Evolutionary conservation across 2,329 filamentous ascomycete genomes (phyloP).

Genomic region (Sordariomycetes sp.): DNA sequence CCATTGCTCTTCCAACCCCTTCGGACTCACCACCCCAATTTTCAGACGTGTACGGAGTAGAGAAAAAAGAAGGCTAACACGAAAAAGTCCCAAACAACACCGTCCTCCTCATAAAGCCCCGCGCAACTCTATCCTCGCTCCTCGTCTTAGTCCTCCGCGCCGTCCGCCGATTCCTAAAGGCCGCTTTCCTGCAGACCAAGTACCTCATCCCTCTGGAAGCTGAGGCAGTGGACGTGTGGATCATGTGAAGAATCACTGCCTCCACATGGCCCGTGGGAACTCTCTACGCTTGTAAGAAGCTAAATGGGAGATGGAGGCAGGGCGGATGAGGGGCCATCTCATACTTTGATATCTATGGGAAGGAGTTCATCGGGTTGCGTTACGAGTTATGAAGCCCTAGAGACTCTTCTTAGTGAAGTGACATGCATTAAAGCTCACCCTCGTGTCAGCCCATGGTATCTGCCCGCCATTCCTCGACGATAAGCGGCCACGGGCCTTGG

Average conservation of each 20-base stretch:
- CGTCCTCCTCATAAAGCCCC: background rate
- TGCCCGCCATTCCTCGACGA: too few relatives aligned
- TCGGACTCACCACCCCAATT: too few relatives aligned
- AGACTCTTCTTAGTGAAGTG: too few relatives aligned
- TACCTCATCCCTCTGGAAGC: conserved; percentile 1
- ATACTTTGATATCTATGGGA: too few relatives aligned
- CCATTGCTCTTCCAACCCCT: background rate
- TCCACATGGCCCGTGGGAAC: background rate
- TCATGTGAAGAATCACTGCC: background rate
- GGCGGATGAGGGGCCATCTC: too few relatives aligned
- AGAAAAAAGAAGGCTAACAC: background rate
- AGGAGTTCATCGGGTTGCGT: too few relatives aligned
- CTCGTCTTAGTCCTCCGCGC: background rate
- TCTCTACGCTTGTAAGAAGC: background rate
- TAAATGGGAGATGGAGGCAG: background rate
- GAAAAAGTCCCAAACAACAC: background rate
- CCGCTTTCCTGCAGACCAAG: background rate
- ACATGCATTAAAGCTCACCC: too few relatives aligned
- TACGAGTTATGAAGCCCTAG: too few relatives aligned
- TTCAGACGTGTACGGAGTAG: too few relatives aligned
- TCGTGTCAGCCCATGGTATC: too few relatives aligned
- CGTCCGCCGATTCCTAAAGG: background rate
- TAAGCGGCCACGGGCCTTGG: too few relatives aligned
- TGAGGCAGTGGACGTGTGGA: background rate
- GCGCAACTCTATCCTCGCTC: background rate